phyloP scores from a whole-genome alignment of 768 basidiomycete genomes.

The Naematelia encephala region DNA sequence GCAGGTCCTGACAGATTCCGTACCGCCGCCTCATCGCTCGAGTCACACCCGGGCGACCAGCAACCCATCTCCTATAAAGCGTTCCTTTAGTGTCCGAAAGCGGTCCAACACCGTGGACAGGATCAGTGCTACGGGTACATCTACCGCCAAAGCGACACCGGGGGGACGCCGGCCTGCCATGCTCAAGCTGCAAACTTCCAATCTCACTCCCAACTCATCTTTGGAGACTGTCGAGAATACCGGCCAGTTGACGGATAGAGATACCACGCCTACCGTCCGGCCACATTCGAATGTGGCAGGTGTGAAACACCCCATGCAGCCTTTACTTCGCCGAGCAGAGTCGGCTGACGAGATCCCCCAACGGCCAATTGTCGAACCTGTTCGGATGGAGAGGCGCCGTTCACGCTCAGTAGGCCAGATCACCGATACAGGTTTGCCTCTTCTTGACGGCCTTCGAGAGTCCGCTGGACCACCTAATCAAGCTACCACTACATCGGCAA shows the following conservation, averaged over 20 bases:
- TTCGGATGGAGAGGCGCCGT: not conserved
- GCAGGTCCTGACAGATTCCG: no score
- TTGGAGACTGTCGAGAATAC: no score
- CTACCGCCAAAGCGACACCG: no score
- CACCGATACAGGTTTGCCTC: no score
- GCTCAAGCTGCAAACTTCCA: slow-evolving; percentile 20
- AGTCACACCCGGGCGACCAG: slow-evolving; percentile 7
- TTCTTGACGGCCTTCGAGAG: not conserved
- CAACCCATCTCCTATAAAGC: not conserved
- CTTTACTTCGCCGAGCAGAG: slow-evolving; percentile 3
- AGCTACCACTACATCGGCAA: not conserved
- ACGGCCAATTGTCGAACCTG: not conserved
- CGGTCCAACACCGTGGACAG: not conserved
- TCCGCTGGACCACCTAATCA: not conserved
- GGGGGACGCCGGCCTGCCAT: slow-evolving; percentile 26
- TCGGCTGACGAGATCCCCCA: not conserved
- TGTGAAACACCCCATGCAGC: not conserved
- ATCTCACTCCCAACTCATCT: no score
- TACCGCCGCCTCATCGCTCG: no score
- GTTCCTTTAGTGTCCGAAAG: not conserved
- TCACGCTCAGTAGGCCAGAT: not conserved
- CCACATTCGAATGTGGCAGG: no score
- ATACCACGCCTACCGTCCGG: no score
- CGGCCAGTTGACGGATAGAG: not conserved
- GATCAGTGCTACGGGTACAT: no score